These are phyloP conservation scores for Triangularia setosa DNA, from an alignment of 2,329 filamentous ascomycete species.

Conservation along the genomic window DNA sequence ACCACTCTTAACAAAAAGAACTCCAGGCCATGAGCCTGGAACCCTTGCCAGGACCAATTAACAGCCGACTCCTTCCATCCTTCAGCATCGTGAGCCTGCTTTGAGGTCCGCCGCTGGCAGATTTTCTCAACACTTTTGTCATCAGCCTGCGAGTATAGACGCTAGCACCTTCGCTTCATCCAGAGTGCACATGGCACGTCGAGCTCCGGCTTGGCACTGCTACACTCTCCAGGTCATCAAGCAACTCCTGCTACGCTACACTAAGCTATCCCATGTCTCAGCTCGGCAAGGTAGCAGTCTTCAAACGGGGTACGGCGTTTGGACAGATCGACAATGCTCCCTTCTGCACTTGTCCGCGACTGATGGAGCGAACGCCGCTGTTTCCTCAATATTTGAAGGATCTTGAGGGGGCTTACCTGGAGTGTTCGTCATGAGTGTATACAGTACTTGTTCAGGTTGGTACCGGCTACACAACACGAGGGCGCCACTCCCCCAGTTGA, in stretches of 20 bases:
- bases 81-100: background rate
- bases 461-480: background rate
- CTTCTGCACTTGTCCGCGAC: background rate
- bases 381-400: background rate
- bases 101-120: background rate
- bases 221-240: slow-evolving; percentile 5
- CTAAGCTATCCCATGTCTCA: slow-evolving; percentile 9
- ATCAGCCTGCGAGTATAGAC: background rate
- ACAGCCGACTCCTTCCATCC: background rate
- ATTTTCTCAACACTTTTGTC: background rate
- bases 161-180: slow-evolving; percentile 2
- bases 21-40: slow-evolving; percentile 5
- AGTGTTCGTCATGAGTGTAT: background rate
- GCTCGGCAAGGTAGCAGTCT: slow-evolving; percentile 6
- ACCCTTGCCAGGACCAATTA: slow-evolving; percentile 4
- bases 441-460: background rate
- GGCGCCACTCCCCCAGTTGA: background rate
- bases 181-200: slow-evolving; percentile 11
- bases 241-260: slow-evolving; percentile 3
- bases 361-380: background rate
- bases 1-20: too few relatives aligned
- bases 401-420: background rate
- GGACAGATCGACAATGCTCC: slow-evolving; percentile 12
- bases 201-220: slow-evolving; percentile 18
- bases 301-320: background rate